Conservation (phyloP, 495 filamentous ascomycete genomes). For the Evernia prunastri region DNA sequence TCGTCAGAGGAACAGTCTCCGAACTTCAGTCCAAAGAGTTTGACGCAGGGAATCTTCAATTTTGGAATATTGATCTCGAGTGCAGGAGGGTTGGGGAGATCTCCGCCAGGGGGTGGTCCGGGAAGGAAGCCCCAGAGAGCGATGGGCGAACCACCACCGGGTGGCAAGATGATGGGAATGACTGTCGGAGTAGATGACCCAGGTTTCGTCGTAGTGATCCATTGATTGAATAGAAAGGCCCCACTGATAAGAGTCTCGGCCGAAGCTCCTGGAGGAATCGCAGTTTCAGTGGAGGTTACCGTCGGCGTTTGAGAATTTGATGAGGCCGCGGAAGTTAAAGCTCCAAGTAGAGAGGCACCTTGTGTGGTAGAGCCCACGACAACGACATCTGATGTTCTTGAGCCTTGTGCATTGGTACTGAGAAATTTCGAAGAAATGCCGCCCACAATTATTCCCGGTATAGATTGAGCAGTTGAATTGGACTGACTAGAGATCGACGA, state of each 20-base stretch:
- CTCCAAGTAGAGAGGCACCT: neutral
- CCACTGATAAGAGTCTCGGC: neutral
- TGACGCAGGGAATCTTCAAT: neutral
- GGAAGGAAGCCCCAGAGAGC: neutral
- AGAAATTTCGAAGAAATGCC: neutral
- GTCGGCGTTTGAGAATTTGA: neutral
- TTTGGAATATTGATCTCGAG: neutral
- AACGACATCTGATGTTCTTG: neutral
- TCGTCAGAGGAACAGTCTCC: slow-evolving; percentile 1
- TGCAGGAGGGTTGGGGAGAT: neutral
- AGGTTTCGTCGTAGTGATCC: neutral
- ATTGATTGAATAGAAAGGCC: neutral
- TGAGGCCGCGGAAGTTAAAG: neutral
- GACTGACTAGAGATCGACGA: neutral
- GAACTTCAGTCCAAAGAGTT: neutral
- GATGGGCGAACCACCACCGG: neutral
- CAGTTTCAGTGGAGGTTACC: neutral
- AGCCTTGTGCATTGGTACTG: neutral
- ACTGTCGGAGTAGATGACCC: neutral
- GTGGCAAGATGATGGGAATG: neutral
- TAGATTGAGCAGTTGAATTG: neutral
- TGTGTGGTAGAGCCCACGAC: neutral
- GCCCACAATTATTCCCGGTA: neutral
- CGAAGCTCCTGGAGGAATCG: neutral
- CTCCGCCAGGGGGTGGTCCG: neutral